Conservation (phyloP, 805 yeast species). For the Aciculoconidium aculeatum region DNA sequence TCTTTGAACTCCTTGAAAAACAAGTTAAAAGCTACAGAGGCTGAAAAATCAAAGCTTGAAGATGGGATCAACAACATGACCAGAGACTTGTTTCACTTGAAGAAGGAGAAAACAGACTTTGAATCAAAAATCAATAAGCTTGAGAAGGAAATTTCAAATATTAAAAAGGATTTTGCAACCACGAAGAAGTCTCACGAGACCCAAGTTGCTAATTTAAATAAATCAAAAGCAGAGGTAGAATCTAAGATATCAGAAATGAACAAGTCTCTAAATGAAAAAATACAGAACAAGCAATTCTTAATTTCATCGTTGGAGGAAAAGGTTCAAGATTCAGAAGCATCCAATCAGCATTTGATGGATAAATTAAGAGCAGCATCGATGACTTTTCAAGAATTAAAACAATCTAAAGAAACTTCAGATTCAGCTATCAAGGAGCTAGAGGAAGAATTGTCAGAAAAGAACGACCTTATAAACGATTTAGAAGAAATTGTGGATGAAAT, state of each 20-base stretch:
- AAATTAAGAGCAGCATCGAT: slow-evolving; percentile 36
- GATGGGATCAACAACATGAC: slow-evolving; percentile 89
- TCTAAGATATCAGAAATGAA: slow-evolving; percentile 17
- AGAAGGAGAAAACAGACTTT: slow-evolving; percentile 50
- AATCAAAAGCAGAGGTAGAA: slow-evolving; percentile 20
- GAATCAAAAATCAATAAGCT: slow-evolving; percentile 37
- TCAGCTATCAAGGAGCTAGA: no score
- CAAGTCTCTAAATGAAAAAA: no score
- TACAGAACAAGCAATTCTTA: slow-evolving; percentile 4
- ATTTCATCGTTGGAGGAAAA: slow-evolving; percentile 17
- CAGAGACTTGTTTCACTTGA: slow-evolving; percentile 65
- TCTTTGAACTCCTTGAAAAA: slow-evolving; percentile 21
- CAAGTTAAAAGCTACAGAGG: slow-evolving; percentile 27
- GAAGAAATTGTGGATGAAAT: slow-evolving; percentile 11
- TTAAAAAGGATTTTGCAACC: slow-evolving; percentile 30
- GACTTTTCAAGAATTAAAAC: slow-evolving; percentile 27
- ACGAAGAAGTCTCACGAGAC: slow-evolving; percentile 16
- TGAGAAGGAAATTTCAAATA: slow-evolving; percentile 35
- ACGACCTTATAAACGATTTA: slow-evolving; percentile 11
- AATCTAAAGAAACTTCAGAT: slow-evolving; percentile 13
- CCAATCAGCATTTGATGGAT: slow-evolving; percentile 34
- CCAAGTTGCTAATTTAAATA: slow-evolving; percentile 14
- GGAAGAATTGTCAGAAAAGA: no score
- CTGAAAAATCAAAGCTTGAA: slow-evolving; percentile 61
- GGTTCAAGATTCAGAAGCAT: slow-evolving; percentile 23